phyloP scores from a whole-genome alignment of 495 filamentous ascomycete genomes.

The Achaetomiella virescens region DNA sequence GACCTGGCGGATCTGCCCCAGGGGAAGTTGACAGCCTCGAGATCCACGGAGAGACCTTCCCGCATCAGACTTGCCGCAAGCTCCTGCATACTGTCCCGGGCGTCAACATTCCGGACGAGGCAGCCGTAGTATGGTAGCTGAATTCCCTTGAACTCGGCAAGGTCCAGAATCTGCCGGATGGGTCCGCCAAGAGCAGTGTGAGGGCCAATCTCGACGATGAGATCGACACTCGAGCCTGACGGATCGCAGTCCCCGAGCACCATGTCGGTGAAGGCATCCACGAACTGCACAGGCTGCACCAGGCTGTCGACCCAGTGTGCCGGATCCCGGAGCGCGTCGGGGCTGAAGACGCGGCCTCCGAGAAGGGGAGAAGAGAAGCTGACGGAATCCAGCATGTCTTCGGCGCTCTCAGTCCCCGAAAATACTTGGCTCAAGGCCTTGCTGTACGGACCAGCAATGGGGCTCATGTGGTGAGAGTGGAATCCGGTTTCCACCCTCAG shows the following conservation, averaged over 20 bases:
- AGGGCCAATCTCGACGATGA: conserved; percentile 50
- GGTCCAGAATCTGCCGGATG: conserved; percentile 30
- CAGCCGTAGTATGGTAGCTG: background rate
- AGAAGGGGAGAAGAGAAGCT: no score
- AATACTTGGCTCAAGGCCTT: conserved; percentile 24
- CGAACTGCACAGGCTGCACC: background rate
- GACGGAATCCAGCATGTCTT: no score
- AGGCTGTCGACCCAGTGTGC: background rate
- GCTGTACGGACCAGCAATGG: conserved; percentile 33
- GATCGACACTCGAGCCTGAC: background rate
- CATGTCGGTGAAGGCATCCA: background rate
- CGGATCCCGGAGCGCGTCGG: no score
- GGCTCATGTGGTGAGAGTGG: conserved; percentile 40
- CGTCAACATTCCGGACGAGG: no score
- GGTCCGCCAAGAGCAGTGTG: conserved; percentile 41
- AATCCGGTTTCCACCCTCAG: conserved; percentile 38
- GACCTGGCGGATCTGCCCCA: no score
- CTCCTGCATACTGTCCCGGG: background rate
- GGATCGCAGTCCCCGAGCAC: no score
- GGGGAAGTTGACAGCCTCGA: background rate
- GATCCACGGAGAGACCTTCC: background rate
- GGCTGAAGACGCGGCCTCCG: no score
- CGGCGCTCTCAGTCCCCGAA: background rate
- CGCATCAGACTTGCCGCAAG: background rate
- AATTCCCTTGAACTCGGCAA: no score